Evolutionary conservation across 176 grass and related monocot species (phyloP).

Genomic region (Alloteropsis semialata): DNA sequence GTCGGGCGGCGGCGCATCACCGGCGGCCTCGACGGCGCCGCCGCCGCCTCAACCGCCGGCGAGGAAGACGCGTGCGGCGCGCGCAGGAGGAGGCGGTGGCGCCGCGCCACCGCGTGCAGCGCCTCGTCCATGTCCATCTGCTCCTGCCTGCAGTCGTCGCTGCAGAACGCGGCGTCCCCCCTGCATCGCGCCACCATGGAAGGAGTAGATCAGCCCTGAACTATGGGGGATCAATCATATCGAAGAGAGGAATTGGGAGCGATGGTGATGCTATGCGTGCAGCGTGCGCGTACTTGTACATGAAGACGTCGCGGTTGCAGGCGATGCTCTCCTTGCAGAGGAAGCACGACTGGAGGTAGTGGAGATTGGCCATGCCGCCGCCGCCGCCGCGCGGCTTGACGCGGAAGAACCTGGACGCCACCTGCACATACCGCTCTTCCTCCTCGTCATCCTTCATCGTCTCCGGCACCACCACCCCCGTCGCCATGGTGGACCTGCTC

Average conservation of each 20-base stretch:
- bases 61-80: neutral
- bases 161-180: slow-evolving; percentile 76
- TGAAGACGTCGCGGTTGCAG: slow-evolving; percentile 56
- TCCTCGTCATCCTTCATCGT: neutral
- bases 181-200: slow-evolving; percentile 4
- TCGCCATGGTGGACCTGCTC: neutral
- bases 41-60: neutral
- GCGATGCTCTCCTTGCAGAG: slow-evolving; percentile 75
- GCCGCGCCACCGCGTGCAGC: slow-evolving; percentile 43
- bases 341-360: slow-evolving; percentile 70
- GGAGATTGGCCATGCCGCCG: neutral
- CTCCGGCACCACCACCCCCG: neutral
- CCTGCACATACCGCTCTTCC: slow-evolving; percentile 37
- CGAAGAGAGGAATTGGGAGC: neutral
- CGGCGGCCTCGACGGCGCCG: neutral
- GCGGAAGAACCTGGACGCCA: slow-evolving; percentile 45
- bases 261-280: neutral
- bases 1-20: slow-evolving; percentile 49
- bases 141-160: slow-evolving; percentile 64
- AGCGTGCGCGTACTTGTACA: slow-evolving; percentile 52
- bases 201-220: neutral
- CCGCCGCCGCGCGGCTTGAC: neutral
- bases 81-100: slow-evolving; percentile 19
- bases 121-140: slow-evolving; percentile 87
- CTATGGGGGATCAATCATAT: neutral